Percentiles rank a stretch among this genome's conserved stretches.
These are phyloP conservation scores for Papiliotrema terrestris DNA, from an alignment of 1,284 basidiomycete species.

Conservation along the genomic window DNA sequence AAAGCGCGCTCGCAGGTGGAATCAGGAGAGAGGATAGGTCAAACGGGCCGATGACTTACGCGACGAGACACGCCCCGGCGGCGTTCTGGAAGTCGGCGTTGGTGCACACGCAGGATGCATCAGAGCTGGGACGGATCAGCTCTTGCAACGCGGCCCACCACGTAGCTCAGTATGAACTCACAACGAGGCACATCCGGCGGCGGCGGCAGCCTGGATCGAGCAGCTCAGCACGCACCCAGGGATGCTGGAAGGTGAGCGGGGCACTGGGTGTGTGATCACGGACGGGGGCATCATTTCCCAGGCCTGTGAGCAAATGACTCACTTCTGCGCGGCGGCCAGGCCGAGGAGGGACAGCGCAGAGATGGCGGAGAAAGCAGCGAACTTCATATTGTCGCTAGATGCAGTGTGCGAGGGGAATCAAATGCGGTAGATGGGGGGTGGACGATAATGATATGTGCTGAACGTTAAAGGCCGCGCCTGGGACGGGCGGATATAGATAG, in stretches of 20 bases:
- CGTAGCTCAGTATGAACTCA: no score
- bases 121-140: slow-evolving; percentile 19
- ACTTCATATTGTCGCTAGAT: slow-evolving; percentile 4
- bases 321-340: slow-evolving; percentile 11
- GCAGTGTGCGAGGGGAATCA: no score
- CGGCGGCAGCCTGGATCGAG: slow-evolving; percentile 18
- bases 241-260: slow-evolving; percentile 5
- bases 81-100: slow-evolving; percentile 32
- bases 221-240: slow-evolving; percentile 28
- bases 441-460: no score
- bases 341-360: slow-evolving; percentile 13
- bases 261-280: background rate
- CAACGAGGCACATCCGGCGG: slow-evolving; percentile 24
- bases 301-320: background rate
- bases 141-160: no score
- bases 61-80: slow-evolving; percentile 29
- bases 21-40: no score
- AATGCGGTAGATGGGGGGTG: no score
- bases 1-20: no score
- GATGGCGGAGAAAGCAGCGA: slow-evolving; percentile 10
- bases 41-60: slow-evolving; percentile 15
- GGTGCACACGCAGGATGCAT: slow-evolving; percentile 40
- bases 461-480: no score
- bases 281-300: background rate
- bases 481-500: no score